phyloP scores from a whole-genome alignment of 2,329 filamentous ascomycete genomes.

The Harringtonia aguacate region DNA sequence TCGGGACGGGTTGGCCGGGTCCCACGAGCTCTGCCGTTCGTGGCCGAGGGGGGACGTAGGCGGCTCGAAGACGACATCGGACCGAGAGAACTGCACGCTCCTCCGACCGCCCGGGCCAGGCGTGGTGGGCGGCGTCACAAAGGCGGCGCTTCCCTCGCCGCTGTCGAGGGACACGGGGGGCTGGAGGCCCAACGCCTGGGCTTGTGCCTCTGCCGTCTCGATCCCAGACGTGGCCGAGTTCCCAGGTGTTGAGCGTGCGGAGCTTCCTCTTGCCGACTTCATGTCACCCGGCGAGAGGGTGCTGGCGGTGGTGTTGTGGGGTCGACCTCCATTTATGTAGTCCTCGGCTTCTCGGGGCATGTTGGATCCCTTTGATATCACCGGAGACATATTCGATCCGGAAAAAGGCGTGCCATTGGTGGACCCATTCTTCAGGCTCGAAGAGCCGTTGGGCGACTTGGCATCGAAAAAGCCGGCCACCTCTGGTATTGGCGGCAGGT shows the following conservation, averaged over 20 bases:
- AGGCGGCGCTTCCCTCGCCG: background rate
- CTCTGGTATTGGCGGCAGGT: slow-evolving; percentile 12
- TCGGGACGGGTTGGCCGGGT: slow-evolving; percentile 48
- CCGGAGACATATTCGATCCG: background rate
- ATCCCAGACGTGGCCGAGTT: background rate
- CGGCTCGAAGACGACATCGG: slow-evolving; percentile 37
- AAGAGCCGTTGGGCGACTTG: background rate
- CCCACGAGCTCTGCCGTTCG: slow-evolving; percentile 50
- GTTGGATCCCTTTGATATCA: background rate
- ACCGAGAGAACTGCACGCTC: slow-evolving; percentile 67
- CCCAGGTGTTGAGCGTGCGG: background rate
- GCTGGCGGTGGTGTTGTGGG: slow-evolving; percentile 16
- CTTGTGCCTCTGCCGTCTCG: background rate
- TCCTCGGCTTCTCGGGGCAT: slow-evolving; percentile 19
- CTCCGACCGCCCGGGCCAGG: slow-evolving; percentile 29
- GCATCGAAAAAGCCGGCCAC: background rate
- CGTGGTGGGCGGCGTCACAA: slow-evolving; percentile 6
- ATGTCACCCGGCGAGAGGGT: background rate
- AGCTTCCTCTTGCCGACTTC: background rate
- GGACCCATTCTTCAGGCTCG: background rate
- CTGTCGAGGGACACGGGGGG: background rate
- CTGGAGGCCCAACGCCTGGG: background rate
- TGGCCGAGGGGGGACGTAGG: slow-evolving; percentile 20
- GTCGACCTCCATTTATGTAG: slow-evolving; percentile 25
- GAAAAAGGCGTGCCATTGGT: background rate